Conservation (phyloP, 116 monocot species). For the Iris pallida region DNA sequence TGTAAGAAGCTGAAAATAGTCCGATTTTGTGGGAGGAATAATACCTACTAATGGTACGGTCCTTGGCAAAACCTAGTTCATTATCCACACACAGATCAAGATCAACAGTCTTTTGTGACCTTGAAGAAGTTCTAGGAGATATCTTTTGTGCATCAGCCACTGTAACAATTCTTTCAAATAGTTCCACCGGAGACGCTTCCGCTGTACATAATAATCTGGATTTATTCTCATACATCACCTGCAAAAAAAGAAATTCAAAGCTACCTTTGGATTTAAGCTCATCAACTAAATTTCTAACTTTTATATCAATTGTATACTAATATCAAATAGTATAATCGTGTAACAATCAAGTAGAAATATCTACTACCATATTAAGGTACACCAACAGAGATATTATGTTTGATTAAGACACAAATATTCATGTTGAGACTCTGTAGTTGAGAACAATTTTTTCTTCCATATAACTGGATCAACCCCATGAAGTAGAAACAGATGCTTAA, state of each 20-base stretch:
- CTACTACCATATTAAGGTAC: too few species aligned
- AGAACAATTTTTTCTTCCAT: too few species aligned
- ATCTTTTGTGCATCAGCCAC: slow-evolving; percentile 64
- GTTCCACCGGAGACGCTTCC: slow-evolving; percentile 48
- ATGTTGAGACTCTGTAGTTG: too few species aligned
- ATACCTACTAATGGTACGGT: slow-evolving; percentile 95
- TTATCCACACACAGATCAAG: slow-evolving; percentile 91
- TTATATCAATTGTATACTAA: too few species aligned
- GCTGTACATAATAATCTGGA: slow-evolving; percentile 81
- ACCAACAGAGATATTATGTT: too few species aligned
- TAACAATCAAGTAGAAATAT: too few species aligned
- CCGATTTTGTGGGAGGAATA: not conserved
- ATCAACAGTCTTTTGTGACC: slow-evolving; percentile 59
- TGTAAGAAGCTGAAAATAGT: not conserved
- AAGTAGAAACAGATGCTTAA: too few species aligned
- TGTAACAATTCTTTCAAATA: slow-evolving; percentile 77
- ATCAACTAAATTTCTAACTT: too few species aligned
- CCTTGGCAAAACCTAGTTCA: slow-evolving; percentile 91
- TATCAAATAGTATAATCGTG: too few species aligned
- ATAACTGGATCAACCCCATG: too few species aligned
- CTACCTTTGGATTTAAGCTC: too few species aligned
- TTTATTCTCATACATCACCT: slow-evolving; percentile 97
- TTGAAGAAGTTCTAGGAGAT: slow-evolving; percentile 76
- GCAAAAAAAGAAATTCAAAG: not conserved
- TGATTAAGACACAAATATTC: too few species aligned